Evolutionary conservation across 345 rosid species (phyloP).

Genomic region (Punica granatum): DNA sequence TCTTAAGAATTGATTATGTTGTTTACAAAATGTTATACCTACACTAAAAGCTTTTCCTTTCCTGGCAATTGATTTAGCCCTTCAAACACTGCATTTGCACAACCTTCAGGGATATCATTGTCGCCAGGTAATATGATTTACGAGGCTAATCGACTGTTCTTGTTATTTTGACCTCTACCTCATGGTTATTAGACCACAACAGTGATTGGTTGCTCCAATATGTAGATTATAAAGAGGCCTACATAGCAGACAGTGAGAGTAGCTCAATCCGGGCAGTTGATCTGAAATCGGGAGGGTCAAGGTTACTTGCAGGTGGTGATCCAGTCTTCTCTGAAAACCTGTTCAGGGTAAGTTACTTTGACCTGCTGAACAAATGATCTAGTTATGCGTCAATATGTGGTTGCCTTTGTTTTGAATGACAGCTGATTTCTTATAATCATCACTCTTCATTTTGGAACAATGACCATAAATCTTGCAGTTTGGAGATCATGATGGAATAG

Average conservation of each 20-base stretch:
- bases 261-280: constrained; percentile 86
- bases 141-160: background rate
- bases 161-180: background rate
- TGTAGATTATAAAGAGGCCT: constrained; percentile 57
- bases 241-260: constrained; percentile 92
- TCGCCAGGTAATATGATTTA: constrained; percentile 46
- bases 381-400: background rate
- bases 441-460: background rate
- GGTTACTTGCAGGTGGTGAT: constrained; percentile 86
- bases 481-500: constrained; percentile 86
- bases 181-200: background rate
- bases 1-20: background rate
- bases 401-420: background rate
- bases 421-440: background rate
- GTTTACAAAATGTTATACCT: background rate
- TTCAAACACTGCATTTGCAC: constrained; percentile 73
- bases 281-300: constrained; percentile 81
- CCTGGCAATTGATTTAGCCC: constrained; percentile 34
- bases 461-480: constrained; percentile 41
- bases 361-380: too few relatives aligned
- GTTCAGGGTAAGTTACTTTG: constrained; percentile 50
- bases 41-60: background rate
- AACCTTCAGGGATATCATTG: constrained; percentile 84
- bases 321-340: constrained; percentile 73
- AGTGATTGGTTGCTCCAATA: background rate